A percentile compares a stretch with the other conserved stretches of the same genome.
phyloP scores from a whole-genome alignment of 129 eudicot genomes.

The Flaveria robusta region DNA sequence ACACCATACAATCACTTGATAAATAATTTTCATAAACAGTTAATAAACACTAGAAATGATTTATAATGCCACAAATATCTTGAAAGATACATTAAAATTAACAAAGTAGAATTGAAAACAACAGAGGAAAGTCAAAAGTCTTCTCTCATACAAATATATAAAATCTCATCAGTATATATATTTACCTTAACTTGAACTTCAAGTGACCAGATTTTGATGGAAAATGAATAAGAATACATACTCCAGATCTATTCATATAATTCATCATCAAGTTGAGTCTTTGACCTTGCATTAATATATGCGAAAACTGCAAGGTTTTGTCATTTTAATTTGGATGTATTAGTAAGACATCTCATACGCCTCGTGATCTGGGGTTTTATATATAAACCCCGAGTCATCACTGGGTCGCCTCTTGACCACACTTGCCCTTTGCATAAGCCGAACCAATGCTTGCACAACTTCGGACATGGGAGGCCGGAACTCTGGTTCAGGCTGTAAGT shows the following conservation, averaged over 20 bases:
- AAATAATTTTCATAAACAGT: too few species aligned
- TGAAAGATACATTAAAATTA: constrained; percentile 9
- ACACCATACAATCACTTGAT: constrained; percentile 2
- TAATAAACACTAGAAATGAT: constrained; percentile 1
- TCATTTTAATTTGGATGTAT: background rate
- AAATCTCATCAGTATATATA: constrained; percentile 37
- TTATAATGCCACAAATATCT: constrained; percentile 21
- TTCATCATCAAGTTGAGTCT: constrained; percentile 25
- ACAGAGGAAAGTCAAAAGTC: constrained; percentile 23
- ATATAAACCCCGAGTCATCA: constrained; percentile 75
- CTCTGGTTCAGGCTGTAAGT: constrained; percentile 88
- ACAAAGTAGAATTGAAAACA: constrained; percentile 1
- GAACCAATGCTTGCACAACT: constrained; percentile 94
- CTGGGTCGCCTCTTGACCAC: constrained; percentile 68
- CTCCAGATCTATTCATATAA: constrained; percentile 29
- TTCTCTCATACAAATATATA: constrained; percentile 36
- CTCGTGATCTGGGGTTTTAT: constrained; percentile 77
- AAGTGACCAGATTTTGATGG: constrained; percentile 34
- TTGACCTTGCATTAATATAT: constrained; percentile 42
- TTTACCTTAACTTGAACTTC: constrained; percentile 40
- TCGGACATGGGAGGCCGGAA: constrained; percentile 97
- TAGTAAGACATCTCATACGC: constrained; percentile 67
- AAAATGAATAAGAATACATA: constrained; percentile 29
- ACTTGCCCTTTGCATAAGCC: constrained; percentile 87
- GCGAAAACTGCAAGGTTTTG: constrained; percentile 48